Percentiles rank a stretch among this genome's conserved stretches.
Conservation (phyloP, 352 stramenopile genomes). For the Pythium chondricola region DNA sequence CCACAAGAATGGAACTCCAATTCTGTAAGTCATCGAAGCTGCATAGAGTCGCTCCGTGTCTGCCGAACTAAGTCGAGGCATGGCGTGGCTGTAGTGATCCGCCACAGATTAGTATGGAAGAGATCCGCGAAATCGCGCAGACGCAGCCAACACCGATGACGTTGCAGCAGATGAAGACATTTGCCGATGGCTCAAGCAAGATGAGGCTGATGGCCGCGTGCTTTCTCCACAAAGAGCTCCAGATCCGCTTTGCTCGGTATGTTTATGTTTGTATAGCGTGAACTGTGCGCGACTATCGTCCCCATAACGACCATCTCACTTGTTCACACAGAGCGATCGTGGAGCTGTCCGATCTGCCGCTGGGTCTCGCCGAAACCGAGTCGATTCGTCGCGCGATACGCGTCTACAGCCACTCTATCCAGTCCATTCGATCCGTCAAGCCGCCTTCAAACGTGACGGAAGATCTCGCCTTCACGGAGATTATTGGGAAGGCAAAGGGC, state of each 20-base stretch:
- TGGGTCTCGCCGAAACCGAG: conserved; percentile 55
- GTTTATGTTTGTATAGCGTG: no score
- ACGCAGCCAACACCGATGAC: conserved; percentile 60
- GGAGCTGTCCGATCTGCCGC: conserved; percentile 65
- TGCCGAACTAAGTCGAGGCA: no score
- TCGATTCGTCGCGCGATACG: conserved; percentile 54
- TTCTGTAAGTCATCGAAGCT: conserved; percentile 7
- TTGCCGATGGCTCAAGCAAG: conserved; percentile 54
- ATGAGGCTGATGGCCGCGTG: conserved; percentile 51
- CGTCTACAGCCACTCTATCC: conserved; percentile 56
- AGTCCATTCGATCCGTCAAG: conserved; percentile 33
- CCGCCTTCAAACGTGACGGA: conserved; percentile 37
- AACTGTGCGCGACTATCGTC: no score
- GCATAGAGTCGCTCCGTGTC: no score
- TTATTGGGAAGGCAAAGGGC: conserved; percentile 41
- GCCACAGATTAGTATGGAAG: conserved; percentile 44
- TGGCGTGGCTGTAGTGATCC: conserved; percentile 3
- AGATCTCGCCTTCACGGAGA: conserved; percentile 60
- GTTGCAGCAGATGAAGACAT: conserved; percentile 77
- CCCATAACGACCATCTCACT: no score
- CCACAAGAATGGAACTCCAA: conserved; percentile 18
- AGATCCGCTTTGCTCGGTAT: conserved; percentile 65
- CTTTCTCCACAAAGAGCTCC: conserved; percentile 78
- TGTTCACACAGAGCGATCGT: conserved; percentile 38
- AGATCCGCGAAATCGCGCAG: conserved; percentile 50